Evolutionary conservation across 331 rosid species (phyloP), one percentile per base, ranked within the genome.

Genomic region (Malus hybrid): DNA sequence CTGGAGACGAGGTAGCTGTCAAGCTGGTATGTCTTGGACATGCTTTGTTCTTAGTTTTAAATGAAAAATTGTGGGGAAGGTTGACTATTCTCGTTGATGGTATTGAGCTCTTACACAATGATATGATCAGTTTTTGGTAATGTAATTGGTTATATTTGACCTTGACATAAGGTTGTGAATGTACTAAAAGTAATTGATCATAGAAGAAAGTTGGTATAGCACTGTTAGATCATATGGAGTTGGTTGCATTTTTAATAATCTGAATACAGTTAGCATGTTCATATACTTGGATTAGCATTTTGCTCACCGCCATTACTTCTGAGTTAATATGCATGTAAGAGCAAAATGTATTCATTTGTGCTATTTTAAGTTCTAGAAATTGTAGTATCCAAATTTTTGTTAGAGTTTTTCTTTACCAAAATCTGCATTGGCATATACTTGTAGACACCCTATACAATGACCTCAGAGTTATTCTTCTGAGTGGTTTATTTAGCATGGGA

Each of bases 1-100:
- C 80, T 76, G 97, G 97, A 60, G 99, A 94, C 85, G 97, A 94
- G 81, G 99, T 94, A 70, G 99, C 96, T 83, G 96, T 94, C 67
- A 94, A 94, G 85, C 91, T 94, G 92, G 99, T 94, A 80, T 74
- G 95, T 81, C 72, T 65, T 54, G 67, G 59, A 28, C 29, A 39
- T 83, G 10, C 14, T 6, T 77, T 71, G 44, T 59, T 69, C 67
- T 56, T 56, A 27, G 28, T 66, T 50, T 70, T 56, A 29, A 28
- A 28, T 19, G 59, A 48, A 24, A 27, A 11, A 3, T 36, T 67
- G 61, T 24, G 2, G 69, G 46, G 42, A 57, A 55, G 39, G 34
- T 55, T 69, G 29, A 32, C 33, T 36, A 2, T 15, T 69, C 24
- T 46, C 9, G 36, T 71, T 34, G 34, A 22, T 42, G 56, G 28